A percentile compares a stretch with the other conserved stretches of the same genome.
Conservation (phyloP, 352 stramenopile genomes). For the Phytophthora meadii region DNA sequence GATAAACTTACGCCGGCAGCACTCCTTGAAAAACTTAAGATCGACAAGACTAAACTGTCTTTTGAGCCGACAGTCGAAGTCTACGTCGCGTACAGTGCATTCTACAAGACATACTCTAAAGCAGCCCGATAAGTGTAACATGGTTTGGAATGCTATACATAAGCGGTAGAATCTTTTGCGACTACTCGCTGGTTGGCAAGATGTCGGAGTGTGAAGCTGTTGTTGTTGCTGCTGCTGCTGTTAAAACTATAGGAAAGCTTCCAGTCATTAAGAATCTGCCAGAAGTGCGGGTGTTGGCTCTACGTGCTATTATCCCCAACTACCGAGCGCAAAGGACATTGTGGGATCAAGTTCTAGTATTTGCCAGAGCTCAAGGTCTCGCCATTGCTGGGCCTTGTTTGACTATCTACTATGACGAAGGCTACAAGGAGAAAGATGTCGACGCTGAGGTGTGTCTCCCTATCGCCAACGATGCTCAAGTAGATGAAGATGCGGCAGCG, state of each 20-base stretch:
- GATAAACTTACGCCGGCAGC: not conserved
- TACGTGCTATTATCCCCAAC: conserved; percentile 49
- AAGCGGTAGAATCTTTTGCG: no score
- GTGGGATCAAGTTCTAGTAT: conserved; percentile 43
- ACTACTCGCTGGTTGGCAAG: no score
- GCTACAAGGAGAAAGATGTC: conserved; percentile 51
- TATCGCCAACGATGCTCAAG: conserved; percentile 24
- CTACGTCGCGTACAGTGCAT: conserved; percentile 4
- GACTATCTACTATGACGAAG: conserved; percentile 48
- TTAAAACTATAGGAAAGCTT: conserved; percentile 11
- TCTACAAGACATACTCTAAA: not conserved
- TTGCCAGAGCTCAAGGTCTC: conserved; percentile 28
- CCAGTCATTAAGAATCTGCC: conserved; percentile 42
- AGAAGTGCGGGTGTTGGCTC: conserved; percentile 38
- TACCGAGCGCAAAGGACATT: conserved; percentile 54
- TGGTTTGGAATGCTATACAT: not conserved
- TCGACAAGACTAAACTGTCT: not conserved
- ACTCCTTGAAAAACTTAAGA: not conserved
- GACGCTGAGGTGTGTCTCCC: conserved; percentile 56
- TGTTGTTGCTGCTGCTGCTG: conserved; percentile 15
- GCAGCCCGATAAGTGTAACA: not conserved
- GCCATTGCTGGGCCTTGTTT: conserved; percentile 34
- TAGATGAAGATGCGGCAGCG: conserved; percentile 18
- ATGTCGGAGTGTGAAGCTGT: conserved; percentile 31
- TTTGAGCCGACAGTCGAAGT: not conserved